Conservation (phyloP, 139 green algal species). For the Closterium sp. region DNA sequence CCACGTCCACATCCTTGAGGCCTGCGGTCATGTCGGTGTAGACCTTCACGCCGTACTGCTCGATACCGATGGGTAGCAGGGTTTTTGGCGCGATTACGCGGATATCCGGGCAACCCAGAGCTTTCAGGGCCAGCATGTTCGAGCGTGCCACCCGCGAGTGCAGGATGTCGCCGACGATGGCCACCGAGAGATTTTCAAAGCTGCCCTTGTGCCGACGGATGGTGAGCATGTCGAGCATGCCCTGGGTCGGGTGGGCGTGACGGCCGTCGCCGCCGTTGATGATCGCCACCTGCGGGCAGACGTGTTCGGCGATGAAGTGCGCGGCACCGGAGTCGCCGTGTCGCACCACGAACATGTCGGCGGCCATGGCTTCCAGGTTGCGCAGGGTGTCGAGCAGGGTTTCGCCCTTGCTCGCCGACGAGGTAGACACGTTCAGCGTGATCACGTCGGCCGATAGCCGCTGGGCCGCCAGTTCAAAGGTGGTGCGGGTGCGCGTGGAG, state of each 20-base stretch:
- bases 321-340: not conserved
- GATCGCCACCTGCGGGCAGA: not conserved
- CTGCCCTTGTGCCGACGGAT: not conserved
- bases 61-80: not conserved
- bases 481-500: not conserved
- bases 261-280: not conserved
- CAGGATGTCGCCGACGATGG: not conserved
- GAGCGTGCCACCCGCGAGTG: not conserved
- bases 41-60: not conserved
- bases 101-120: not conserved
- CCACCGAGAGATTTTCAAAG: not conserved
- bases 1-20: not conserved
- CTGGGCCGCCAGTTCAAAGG: not conserved
- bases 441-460: not conserved
- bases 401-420: not conserved
- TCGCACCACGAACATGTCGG: not conserved
- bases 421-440: not conserved
- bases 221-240: not conserved
- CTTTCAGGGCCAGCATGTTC: not conserved
- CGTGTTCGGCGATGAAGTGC: not conserved
- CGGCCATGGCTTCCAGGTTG: not conserved
- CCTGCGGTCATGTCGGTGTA: not conserved
- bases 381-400: not conserved
- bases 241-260: not conserved
- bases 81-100: not conserved